Percentiles rank a stretch among this genome's conserved stretches.
Conservation (phyloP, 164 flowering plant species). For the Protea cynaroides region DNA sequence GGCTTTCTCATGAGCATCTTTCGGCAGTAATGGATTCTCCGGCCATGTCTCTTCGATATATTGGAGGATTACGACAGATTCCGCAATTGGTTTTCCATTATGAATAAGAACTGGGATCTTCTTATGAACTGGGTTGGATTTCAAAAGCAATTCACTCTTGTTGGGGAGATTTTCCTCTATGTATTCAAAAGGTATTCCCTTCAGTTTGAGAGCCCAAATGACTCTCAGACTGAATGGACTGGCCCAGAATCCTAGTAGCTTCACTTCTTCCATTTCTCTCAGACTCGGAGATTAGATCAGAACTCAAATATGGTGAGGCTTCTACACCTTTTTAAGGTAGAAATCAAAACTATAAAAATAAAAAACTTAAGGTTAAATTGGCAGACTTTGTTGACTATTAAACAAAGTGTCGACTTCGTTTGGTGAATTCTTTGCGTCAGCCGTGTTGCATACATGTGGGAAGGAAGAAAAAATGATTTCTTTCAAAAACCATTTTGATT, state of each 20-base stretch:
- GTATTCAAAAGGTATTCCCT: slow-evolving; percentile 21
- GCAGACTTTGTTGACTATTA: too few species aligned
- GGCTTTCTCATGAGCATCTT: slow-evolving; percentile 15
- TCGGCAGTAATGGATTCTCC: slow-evolving; percentile 13
- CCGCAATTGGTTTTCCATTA: slow-evolving; percentile 16
- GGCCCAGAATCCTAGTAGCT: slow-evolving; percentile 11
- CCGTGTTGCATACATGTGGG: too few species aligned
- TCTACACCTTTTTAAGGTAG: background rate
- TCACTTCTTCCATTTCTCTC: slow-evolving; percentile 11
- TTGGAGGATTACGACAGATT: slow-evolving; percentile 15
- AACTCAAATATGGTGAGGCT: too few species aligned
- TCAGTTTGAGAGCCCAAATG: slow-evolving; percentile 19
- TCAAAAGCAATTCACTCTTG: slow-evolving; percentile 12
- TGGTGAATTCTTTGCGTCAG: too few species aligned
- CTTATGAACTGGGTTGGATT: slow-evolving; percentile 13
- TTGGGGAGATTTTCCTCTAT: slow-evolving; percentile 14
- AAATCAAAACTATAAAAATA: background rate
- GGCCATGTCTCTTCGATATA: slow-evolving; percentile 22
- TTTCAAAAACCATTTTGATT: too few species aligned
- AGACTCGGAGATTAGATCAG: too few species aligned
- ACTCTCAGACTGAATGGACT: slow-evolving; percentile 18
- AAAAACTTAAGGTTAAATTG: background rate
- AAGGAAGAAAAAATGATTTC: too few species aligned
- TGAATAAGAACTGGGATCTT: slow-evolving; percentile 18
- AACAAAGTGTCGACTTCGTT: too few species aligned